These are phyloP conservation scores for Lithospermum erythrorhizon DNA, from an alignment of 257 asterid species.

Conservation along the genomic window DNA sequence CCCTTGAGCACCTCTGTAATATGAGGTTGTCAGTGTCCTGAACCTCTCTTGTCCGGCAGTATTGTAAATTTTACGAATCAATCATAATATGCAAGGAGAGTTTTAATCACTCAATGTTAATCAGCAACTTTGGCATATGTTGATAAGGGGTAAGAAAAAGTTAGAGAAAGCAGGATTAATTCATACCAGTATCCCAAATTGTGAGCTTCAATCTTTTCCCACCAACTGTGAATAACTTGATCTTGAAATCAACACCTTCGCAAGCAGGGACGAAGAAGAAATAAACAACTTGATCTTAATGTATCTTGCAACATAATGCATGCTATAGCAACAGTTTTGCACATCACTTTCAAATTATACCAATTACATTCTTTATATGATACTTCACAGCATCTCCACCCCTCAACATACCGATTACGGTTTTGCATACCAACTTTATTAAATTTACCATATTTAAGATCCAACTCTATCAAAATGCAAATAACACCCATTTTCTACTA, in stretches of 20 bases:
- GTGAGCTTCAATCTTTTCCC: constrained; percentile 83
- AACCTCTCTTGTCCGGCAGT: constrained; percentile 96
- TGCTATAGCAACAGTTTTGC: too few species aligned
- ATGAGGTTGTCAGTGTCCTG: constrained; percentile 53
- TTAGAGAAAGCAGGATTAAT: neutral
- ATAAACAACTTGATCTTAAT: neutral
- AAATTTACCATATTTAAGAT: too few species aligned
- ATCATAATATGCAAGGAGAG: neutral
- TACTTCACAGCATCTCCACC: too few species aligned
- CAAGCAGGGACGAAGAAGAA: neutral
- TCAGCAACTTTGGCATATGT: neutral
- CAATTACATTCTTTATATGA: too few species aligned
- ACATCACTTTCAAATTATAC: too few species aligned
- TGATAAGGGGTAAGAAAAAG: neutral
- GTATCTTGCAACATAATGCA: too few species aligned
- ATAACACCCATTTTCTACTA: too few species aligned
- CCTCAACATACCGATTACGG: too few species aligned
- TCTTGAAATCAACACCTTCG: constrained; percentile 84
- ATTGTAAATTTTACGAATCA: constrained; percentile 10
- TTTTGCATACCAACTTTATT: too few species aligned
- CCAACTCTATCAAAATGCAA: too few species aligned
- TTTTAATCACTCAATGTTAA: neutral
- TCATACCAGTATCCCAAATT: constrained; percentile 84
- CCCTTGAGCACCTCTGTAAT: constrained; percentile 49
- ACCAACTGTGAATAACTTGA: constrained; percentile 68